Percentiles rank a stretch among this genome's conserved stretches.
These are phyloP conservation scores for Botrytis elliptica DNA, from an alignment of 2,329 filamentous ascomycete genomes.

Conservation along the genomic window DNA sequence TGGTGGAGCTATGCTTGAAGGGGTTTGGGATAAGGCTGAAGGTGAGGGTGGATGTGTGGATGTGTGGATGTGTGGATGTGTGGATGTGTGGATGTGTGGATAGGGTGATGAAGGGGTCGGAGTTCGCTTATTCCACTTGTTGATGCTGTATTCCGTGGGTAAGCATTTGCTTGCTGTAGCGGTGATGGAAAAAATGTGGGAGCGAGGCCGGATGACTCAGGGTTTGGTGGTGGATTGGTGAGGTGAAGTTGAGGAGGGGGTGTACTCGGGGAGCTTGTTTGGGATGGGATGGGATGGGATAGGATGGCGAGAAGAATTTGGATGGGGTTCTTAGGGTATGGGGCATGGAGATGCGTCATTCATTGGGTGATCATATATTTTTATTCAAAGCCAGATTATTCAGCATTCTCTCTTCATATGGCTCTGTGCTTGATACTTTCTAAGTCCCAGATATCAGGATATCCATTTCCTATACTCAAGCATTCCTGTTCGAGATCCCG, in stretches of 20 bases:
- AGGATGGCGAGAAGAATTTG: background rate
- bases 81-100: too few species aligned
- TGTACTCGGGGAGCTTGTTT: background rate
- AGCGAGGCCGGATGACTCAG: conserved; percentile 3
- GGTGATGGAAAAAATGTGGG: background rate
- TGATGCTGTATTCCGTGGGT: background rate
- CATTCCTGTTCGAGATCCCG: background rate
- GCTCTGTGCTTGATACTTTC: background rate
- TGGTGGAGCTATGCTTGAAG: background rate
- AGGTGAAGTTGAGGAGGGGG: background rate
- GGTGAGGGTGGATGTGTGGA: background rate
- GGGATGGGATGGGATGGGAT: background rate
- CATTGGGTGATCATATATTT: background rate
- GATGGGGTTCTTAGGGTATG: background rate
- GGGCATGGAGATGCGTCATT: background rate
- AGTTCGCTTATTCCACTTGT: conserved; percentile 3
- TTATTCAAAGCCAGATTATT: background rate
- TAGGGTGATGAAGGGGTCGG: background rate
- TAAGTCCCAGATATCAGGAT: background rate
- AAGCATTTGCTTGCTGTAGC: too few species aligned
- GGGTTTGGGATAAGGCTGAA: conserved; percentile 1
- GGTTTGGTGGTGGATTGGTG: background rate
- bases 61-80: too few species aligned
- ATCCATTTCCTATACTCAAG: background rate
- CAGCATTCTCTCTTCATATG: background rate